Conservation (phyloP, 1,284 basidiomycete genomes). For the Flammula alnicola region DNA sequence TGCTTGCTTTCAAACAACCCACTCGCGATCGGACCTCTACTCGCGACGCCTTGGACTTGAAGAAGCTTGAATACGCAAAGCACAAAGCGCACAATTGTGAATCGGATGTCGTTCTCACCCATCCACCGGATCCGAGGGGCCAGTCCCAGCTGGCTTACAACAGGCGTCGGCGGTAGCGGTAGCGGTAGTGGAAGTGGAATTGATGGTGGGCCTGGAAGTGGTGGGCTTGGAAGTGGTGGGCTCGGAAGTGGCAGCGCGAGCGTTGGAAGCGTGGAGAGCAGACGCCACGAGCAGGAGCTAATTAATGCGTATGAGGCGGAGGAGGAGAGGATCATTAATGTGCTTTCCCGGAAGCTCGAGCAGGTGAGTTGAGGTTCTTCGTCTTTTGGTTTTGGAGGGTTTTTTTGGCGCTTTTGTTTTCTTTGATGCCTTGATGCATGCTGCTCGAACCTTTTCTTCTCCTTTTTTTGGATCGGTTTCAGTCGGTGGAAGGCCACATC, state of each 20-base stretch:
- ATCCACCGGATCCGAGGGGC: not conserved
- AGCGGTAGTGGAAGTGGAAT: not conserved
- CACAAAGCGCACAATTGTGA: not conserved
- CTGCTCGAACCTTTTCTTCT: not conserved
- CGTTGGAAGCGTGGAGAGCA: constrained; percentile 1
- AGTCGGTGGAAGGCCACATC: too few relatives aligned
- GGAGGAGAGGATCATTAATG: constrained; percentile 84
- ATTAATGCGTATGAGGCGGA: constrained; percentile 88
- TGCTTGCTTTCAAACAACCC: too few relatives aligned
- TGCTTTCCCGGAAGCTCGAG: constrained; percentile 78
- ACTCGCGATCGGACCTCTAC: not conserved
- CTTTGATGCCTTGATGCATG: constrained; percentile 5
- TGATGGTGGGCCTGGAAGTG: not conserved
- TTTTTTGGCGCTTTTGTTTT: constrained; percentile 4
- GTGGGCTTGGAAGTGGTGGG: not conserved
- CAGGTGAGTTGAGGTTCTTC: constrained; percentile 52
- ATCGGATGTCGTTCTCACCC: not conserved
- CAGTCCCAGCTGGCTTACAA: not conserved
- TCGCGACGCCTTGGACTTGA: not conserved
- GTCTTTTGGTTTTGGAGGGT: too few relatives aligned
- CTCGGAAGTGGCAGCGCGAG: not conserved
- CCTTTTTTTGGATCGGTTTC: not conserved
- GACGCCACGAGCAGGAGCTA: constrained; percentile 66
- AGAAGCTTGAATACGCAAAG: not conserved
- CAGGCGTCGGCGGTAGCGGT: not conserved